These are phyloP conservation scores for Teunomyces stri DNA, from an alignment of 805 yeast species.

Conservation along the genomic window DNA sequence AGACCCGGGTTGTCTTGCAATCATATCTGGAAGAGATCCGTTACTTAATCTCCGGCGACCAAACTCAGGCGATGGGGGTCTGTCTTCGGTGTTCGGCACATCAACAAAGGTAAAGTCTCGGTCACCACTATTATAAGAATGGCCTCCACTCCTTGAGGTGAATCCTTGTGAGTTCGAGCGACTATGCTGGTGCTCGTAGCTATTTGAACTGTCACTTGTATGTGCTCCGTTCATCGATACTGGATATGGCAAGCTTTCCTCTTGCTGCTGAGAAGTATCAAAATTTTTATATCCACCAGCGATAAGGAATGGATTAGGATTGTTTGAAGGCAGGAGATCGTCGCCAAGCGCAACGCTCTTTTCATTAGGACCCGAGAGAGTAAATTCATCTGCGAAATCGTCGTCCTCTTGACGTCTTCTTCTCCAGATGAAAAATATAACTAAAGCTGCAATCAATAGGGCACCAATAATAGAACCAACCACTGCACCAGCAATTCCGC, in stretches of 20 bases:
- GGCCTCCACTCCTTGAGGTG: slow-evolving; percentile 4
- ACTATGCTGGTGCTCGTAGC: slow-evolving; percentile 10
- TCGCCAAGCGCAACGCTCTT: slow-evolving; percentile 10
- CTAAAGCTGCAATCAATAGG: slow-evolving; percentile 22
- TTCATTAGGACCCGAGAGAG: slow-evolving; percentile 28
- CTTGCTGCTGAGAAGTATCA: slow-evolving; percentile 10
- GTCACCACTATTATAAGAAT: slow-evolving; percentile 8
- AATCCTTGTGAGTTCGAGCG: slow-evolving; percentile 9
- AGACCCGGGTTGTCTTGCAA: slow-evolving; percentile 45
- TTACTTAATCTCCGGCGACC: slow-evolving; percentile 53
- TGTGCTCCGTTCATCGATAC: slow-evolving; percentile 1
- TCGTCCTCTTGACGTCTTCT: slow-evolving; percentile 13
- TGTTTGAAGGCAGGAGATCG: slow-evolving; percentile 7
- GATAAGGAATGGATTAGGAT: slow-evolving; percentile 23
- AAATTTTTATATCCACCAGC: slow-evolving; percentile 18
- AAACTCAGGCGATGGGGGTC: slow-evolving; percentile 21
- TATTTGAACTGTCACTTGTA: background rate
- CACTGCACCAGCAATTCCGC: slow-evolving; percentile 43
- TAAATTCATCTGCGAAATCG: slow-evolving; percentile 33
- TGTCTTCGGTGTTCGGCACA: background rate
- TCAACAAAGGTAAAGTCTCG: slow-evolving; percentile 9
- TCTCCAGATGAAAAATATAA: slow-evolving; percentile 15
- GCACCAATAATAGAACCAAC: slow-evolving; percentile 42
- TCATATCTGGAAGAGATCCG: slow-evolving; percentile 52
- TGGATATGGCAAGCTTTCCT: background rate